These are phyloP conservation scores for Porcisia deanei DNA, from an alignment of 208 protist species.

Conservation along the genomic window DNA sequence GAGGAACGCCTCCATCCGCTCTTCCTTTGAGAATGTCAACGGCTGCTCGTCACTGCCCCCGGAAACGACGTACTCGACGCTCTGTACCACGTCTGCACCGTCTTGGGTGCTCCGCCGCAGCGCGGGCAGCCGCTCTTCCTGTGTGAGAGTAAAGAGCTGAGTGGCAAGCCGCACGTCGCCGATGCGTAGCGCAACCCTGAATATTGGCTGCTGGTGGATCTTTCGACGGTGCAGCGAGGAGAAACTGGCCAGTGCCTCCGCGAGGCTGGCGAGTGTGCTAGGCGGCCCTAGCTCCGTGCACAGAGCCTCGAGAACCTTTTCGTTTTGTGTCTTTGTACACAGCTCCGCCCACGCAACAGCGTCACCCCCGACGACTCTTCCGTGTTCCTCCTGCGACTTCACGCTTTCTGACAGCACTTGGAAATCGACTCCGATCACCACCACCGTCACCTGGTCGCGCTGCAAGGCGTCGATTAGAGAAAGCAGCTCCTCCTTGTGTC, in stretches of 20 bases:
- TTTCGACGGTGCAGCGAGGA: constrained; percentile 30
- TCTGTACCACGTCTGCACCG: constrained; percentile 45
- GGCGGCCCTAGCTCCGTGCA: constrained; percentile 32
- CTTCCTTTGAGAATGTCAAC: constrained; percentile 14
- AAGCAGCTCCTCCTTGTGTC: constrained; percentile 61
- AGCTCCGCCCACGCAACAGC: constrained; percentile 15
- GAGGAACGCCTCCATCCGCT: constrained; percentile 60
- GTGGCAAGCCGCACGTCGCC: constrained; percentile 72
- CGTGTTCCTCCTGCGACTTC: constrained; percentile 4
- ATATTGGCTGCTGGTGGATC: constrained; percentile 44
- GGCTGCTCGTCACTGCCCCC: constrained; percentile 1
- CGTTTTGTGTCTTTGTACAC: constrained; percentile 58
- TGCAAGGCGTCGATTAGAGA: constrained; percentile 46
- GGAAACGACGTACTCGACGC: constrained; percentile 23
- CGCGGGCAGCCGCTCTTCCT: constrained; percentile 53
- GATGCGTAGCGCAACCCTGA: constrained; percentile 58
- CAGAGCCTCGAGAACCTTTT: constrained; percentile 57
- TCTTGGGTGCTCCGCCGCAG: constrained; percentile 51
- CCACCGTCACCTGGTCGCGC: constrained; percentile 52
- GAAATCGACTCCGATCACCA: constrained; percentile 83
- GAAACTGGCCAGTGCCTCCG: constrained; percentile 44
- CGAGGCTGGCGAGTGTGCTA: constrained; percentile 48
- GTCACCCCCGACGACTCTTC: neutral
- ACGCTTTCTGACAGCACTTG: constrained; percentile 11
- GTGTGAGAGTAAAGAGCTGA: constrained; percentile 70